Base-by-base conservation (phyloP, 805 yeast species). In the Hanseniaspora jakobsenii region DNA sequence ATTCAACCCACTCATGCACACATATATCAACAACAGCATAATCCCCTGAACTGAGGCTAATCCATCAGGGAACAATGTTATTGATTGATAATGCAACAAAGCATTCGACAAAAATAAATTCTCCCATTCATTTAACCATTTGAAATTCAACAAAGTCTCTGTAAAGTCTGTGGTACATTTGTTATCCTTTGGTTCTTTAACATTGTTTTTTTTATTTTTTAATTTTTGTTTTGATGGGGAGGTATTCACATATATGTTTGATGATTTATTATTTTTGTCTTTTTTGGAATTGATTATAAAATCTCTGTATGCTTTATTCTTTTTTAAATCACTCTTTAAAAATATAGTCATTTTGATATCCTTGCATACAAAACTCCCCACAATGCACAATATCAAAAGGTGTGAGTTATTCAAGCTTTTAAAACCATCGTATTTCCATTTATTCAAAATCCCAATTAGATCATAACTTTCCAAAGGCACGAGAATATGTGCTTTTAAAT, bases 41-140 rank as follows among this genome's bases (percentile, higher is more conserved):
- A 50, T 47, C 1, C 50, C 50, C 24, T 50, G 52, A 6, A 50
- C 42, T 12, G 52, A 48, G 7, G 44, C 47, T 17, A 48, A 43
- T 1, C 52, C 52, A 24, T 50, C 50, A 17, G 50, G 50, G 27
- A 50, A 31, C 32, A 50, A 28, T 18, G 48, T 32, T 2, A 50
- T 46, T 26, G 43, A 40, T 34, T 48, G 50, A 18, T 43, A 50
- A 32, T 50, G 44, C 26, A 42, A 22, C 13, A 48, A 38, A n/a
- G 49, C 38, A 31, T 50, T 50, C 18, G 45, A 40, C 19, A 48
- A 43, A 29, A 50, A 50, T 4, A 32, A 35, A 17, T 50, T 45
- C 24, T 50, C 52, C 44, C 44, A 26, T 16, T 42, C 47, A 4
- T 18, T 24, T 6, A 50, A 34, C 46, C 44, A 36, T 6, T 34